phyloP scores from a whole-genome alignment of 306 rosid species.

The Glycyrrhiza uralensis region DNA sequence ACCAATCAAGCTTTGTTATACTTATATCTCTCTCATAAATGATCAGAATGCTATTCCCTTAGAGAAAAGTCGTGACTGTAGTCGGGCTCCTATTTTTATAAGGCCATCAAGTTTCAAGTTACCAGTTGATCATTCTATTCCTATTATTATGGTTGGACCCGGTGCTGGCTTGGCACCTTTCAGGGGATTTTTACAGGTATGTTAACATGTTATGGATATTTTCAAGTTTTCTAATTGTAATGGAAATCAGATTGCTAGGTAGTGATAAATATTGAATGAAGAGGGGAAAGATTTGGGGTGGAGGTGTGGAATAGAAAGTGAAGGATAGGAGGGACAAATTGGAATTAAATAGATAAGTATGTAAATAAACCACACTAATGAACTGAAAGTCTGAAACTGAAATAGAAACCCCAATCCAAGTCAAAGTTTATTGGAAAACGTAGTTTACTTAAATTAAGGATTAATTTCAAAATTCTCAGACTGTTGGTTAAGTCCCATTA shows the following conservation, averaged over 20 bases:
- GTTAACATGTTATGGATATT: constrained; percentile 18
- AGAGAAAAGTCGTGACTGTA: constrained; percentile 68
- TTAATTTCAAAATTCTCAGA: no score
- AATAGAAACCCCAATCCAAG: no score
- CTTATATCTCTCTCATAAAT: constrained; percentile 23
- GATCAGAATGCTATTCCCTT: constrained; percentile 71
- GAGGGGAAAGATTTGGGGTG: not conserved
- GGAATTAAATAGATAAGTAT: no score
- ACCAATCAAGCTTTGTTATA: constrained; percentile 20
- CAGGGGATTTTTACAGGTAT: constrained; percentile 95
- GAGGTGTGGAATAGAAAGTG: not conserved
- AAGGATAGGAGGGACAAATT: not conserved
- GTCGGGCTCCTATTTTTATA: constrained; percentile 87
- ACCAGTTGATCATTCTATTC: constrained; percentile 67
- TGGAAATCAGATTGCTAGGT: not conserved
- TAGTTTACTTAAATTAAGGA: no score
- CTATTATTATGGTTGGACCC: constrained; percentile 92
- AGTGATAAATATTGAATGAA: not conserved
- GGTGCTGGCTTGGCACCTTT: constrained; percentile 99
- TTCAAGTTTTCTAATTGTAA: constrained; percentile 7
- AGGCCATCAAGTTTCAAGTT: constrained; percentile 90
- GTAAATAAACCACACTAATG: no score
- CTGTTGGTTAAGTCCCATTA: no score
- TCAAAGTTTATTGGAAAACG: no score
- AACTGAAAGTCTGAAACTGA: no score